Evolutionary conservation across 768 basidiomycete genomes (phyloP).

Genomic region (Rhizopogon roseolus): DNA sequence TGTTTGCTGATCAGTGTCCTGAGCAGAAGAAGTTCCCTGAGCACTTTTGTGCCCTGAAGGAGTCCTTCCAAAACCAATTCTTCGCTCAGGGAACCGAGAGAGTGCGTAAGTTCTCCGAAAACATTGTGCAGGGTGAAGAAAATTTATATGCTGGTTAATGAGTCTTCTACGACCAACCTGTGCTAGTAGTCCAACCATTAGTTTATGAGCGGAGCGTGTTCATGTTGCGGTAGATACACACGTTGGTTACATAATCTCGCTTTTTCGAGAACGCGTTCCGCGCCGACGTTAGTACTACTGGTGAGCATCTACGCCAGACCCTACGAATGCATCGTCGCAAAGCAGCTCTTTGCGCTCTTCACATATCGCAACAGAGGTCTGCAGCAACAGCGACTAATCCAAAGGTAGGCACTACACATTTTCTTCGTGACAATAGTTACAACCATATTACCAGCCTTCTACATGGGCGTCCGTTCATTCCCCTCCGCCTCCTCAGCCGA

Average conservation of each 20-base stretch:
- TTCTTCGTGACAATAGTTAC: background rate
- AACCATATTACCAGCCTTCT: conserved; percentile 1
- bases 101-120: conserved; percentile 36
- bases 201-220: background rate
- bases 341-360: background rate
- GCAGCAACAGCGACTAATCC: conserved; percentile 3
- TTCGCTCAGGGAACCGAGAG: conserved; percentile 46
- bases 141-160: background rate
- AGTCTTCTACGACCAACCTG: background rate
- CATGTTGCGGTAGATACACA: background rate
- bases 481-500: conserved; percentile 1
- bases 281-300: too few relatives aligned
- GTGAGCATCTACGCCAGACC: too few relatives aligned
- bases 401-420: background rate
- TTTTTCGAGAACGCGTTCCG: background rate
- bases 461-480: background rate
- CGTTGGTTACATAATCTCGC: background rate
- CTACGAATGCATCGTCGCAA: conserved; percentile 2
- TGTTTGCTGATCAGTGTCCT: conserved; percentile 2
- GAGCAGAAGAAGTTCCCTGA: conserved; percentile 1
- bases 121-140: background rate
- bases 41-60: conserved; percentile 9
- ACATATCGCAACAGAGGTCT: background rate
- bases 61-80: conserved; percentile 33
- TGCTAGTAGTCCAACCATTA: background rate